Base-by-base conservation (phyloP, 495 filamentous ascomycete genomes). In the Tuber borchii region DNA sequence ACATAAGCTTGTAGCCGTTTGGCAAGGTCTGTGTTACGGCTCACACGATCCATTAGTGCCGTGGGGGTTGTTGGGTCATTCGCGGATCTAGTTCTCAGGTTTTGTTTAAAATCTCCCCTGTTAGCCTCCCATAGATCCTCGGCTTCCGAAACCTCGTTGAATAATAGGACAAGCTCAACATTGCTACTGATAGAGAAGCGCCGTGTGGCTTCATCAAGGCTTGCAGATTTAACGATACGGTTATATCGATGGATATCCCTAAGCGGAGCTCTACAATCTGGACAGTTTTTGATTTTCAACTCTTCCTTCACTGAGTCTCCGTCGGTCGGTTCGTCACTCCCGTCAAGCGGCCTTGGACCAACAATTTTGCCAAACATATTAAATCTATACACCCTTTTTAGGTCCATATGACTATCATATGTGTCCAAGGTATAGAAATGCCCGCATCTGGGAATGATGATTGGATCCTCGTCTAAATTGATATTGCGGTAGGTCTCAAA, bases 191-290 rank as follows among this genome's bases (percentile, higher is more conserved):
- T 69, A 45, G 76, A 78, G 79, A 93, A 90, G 75, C 89, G 90
- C 82, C 91, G 92, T 0, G 90, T 90, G 0, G 88, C 84, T 80
- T 92, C 90, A 72, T 93, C 90, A 2, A 94, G 83, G 70, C 88
- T 82, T 8, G 87, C 91, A 6, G 89, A 86, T 48, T 88, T 86
- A 42, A 91, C 86, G 10, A 93, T 87, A 34, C 91, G 87, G 43
- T 90, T 88, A 79, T 94, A 93, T 22, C 91, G 84, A 16, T 90
- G 83, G 73, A 93, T 86, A 70, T 87, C 86, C 34, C 90, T 85
- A 39, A 94, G 84, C 5, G 90, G 87, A 0, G 87, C 87, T 14
- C 90, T 88, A 79, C 91, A 95, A 3, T 76, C 85, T 4, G 91
- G 89, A 83, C 91, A 93, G 7, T 82, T 86, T 75, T 88, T 90